Evolutionary conservation across 2,329 filamentous ascomycete genomes (phyloP).

Genomic region (Aspergillus fischeri): DNA sequence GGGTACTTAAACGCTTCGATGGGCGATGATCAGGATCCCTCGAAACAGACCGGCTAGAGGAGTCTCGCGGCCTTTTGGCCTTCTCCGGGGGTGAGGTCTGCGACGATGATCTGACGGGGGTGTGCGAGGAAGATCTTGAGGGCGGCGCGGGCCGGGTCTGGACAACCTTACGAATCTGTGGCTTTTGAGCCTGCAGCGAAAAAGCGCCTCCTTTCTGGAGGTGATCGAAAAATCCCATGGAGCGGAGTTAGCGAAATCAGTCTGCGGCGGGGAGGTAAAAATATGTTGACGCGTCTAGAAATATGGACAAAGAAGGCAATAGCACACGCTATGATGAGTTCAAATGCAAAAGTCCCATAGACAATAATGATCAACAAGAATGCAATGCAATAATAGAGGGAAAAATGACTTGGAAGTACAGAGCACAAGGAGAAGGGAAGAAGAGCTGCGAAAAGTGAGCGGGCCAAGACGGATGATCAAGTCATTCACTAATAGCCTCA

Average conservation of each 20-base stretch:
- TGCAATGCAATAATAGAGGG: neutral
- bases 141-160: conserved; percentile 31
- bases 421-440: neutral
- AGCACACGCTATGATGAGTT: conserved; percentile 2
- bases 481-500: neutral
- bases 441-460: neutral
- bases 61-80: conserved; percentile 19
- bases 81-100: conserved; percentile 18
- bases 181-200: conserved; percentile 38
- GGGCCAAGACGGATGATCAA: neutral
- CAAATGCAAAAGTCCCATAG: neutral
- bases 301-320: conserved; percentile 10
- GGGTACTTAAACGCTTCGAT: conserved; percentile 28
- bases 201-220: conserved; percentile 42
- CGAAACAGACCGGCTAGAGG: conserved; percentile 27
- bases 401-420: neutral
- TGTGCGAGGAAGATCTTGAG: conserved; percentile 26
- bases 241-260: conserved; percentile 9
- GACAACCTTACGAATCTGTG: conserved; percentile 41
- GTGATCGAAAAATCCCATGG: conserved; percentile 44
- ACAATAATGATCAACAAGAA: neutral
- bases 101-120: conserved; percentile 15
- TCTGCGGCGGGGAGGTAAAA: conserved; percentile 1
- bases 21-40: conserved; percentile 25
- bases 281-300: conserved; percentile 8